A percentile compares a stretch with the other conserved stretches of the same genome.
phyloP scores from a whole-genome alignment of 208 protist species.

The Sergeia podlipaevii region DNA sequence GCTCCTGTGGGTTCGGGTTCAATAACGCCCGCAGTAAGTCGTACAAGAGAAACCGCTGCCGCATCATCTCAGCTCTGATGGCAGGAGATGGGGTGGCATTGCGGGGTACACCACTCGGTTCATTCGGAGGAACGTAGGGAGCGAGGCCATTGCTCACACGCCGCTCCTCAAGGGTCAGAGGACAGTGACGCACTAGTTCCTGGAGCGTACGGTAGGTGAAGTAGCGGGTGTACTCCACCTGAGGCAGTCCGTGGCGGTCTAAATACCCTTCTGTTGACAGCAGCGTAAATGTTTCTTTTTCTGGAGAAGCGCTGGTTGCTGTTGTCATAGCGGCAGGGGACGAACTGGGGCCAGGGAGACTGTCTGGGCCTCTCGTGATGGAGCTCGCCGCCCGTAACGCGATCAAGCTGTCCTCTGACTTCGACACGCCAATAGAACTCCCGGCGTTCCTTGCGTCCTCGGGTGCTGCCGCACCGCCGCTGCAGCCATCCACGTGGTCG shows the following conservation, averaged over 20 bases:
- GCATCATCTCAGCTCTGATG: constrained; percentile 56
- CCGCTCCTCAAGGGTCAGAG: constrained; percentile 51
- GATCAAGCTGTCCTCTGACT: too few species aligned
- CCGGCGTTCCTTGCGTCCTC: background rate
- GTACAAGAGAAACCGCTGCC: constrained; percentile 71
- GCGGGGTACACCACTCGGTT: constrained; percentile 6
- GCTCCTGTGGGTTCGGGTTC: constrained; percentile 39
- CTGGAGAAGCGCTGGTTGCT: background rate
- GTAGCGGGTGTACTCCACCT: constrained; percentile 43
- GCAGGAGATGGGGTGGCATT: constrained; percentile 6
- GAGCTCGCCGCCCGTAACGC: too few species aligned
- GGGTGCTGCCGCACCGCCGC: background rate
- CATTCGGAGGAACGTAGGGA: constrained; percentile 23
- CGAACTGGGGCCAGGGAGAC: background rate
- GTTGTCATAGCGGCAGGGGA: constrained; percentile 7
- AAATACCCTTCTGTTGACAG: constrained; percentile 28
- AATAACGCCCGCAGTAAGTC: constrained; percentile 66
- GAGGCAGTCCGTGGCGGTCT: constrained; percentile 6
- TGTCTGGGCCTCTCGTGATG: too few species aligned
- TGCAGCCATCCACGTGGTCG: background rate
- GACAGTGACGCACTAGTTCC: constrained; percentile 67
- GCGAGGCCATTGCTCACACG: constrained; percentile 45
- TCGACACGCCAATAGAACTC: too few species aligned
- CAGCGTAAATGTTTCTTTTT: background rate
- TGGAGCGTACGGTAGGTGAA: constrained; percentile 65